Evolutionary conservation across 495 filamentous ascomycete species (phyloP).

Genomic region (Rhizodiscina lignyota): DNA sequence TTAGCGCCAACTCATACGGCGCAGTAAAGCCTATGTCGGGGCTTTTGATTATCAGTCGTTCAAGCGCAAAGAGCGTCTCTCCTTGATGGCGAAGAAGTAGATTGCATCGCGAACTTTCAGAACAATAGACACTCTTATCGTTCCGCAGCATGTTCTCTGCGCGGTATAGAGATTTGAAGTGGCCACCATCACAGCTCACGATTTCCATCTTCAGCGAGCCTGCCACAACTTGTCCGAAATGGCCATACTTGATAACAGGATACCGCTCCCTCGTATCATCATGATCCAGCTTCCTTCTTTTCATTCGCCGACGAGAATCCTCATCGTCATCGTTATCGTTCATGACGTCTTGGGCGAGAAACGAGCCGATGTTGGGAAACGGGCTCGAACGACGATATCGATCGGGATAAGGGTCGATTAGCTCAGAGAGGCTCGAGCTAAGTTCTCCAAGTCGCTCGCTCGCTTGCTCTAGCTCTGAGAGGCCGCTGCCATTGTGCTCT

Average conservation of each 20-base stretch:
- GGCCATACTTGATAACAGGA: slow-evolving; percentile 57
- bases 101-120: slow-evolving; percentile 67
- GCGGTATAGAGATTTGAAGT: slow-evolving; percentile 40
- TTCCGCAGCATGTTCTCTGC: slow-evolving; percentile 71
- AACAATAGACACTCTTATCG: slow-evolving; percentile 77
- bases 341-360: background rate
- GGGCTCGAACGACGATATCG: too few species aligned
- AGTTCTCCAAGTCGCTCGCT: slow-evolving; percentile 13
- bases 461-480: slow-evolving; percentile 4
- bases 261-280: slow-evolving; percentile 30
- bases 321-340: background rate
- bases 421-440: background rate
- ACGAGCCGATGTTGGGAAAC: background rate
- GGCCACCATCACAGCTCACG: slow-evolving; percentile 75
- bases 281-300: slow-evolving; percentile 60
- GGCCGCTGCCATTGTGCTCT: too few species aligned
- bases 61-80: slow-evolving; percentile 58
- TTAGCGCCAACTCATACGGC: slow-evolving; percentile 43
- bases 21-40: slow-evolving; percentile 66
- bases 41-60: slow-evolving; percentile 76
- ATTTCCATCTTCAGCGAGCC: slow-evolving; percentile 72
- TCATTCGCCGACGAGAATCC: slow-evolving; percentile 17
- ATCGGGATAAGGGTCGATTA: background rate
- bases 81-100: slow-evolving; percentile 67
- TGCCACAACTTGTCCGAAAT: slow-evolving; percentile 67